A percentile compares a stretch with the other conserved stretches of the same genome.
These are phyloP conservation scores for Sarocladium oryzae DNA, from an alignment of 2,329 filamentous ascomycete species.

Conservation along the genomic window DNA sequence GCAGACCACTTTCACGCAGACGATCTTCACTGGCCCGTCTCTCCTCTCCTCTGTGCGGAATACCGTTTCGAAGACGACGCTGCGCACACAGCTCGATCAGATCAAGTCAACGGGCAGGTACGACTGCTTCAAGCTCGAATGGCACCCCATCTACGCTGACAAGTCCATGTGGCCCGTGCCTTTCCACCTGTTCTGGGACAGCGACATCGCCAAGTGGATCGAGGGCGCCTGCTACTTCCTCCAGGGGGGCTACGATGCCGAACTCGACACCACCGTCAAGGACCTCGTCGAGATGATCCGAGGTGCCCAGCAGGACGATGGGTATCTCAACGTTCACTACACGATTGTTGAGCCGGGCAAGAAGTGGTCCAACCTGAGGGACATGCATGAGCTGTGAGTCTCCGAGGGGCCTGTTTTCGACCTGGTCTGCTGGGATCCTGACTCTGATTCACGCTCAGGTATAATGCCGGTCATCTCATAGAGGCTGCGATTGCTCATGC, in stretches of 20 bases:
- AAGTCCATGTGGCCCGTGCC: conserved; percentile 47
- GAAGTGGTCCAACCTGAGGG: conserved; percentile 51
- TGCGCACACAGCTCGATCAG: conserved; percentile 45
- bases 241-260: conserved; percentile 30
- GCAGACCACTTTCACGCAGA: conserved; percentile 29
- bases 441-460: conserved; percentile 26
- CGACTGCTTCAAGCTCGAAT: conserved; percentile 50
- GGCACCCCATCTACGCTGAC: conserved; percentile 48
- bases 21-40: conserved; percentile 27
- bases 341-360: conserved; percentile 50
- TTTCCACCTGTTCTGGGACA: conserved; percentile 55
- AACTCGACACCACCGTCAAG: conserved; percentile 42
- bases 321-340: conserved; percentile 58
- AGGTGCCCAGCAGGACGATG: conserved; percentile 50
- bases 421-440: no score
- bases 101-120: conserved; percentile 49
- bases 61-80: conserved; percentile 30
- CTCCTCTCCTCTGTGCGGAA: conserved; percentile 26
- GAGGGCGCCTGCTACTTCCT: conserved; percentile 56
- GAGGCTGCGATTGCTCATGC: conserved; percentile 53
- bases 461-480: conserved; percentile 56
- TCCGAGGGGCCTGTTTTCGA: no score
- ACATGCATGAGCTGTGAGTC: conserved; percentile 54
- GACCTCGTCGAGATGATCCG: conserved; percentile 54
- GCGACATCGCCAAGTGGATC: conserved; percentile 50